phyloP scores from a whole-genome alignment of 768 basidiomycete genomes.

The Lactarius quietus region DNA sequence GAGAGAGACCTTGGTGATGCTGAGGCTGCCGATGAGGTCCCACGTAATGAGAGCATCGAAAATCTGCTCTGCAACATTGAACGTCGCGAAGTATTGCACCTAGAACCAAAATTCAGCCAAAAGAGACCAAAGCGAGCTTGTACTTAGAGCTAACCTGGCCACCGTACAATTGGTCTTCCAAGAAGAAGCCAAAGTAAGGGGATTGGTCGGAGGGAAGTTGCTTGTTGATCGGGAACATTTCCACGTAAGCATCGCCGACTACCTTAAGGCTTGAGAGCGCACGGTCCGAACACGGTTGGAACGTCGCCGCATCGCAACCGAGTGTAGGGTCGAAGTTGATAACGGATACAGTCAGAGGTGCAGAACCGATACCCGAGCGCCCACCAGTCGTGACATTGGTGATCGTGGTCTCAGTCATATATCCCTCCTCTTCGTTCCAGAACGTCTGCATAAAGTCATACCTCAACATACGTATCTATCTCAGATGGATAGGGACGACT shows the following conservation, averaged over 20 bases:
- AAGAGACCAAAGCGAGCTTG: background rate
- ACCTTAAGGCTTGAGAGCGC: constrained; percentile 3
- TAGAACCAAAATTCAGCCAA: background rate
- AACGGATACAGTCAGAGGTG: background rate
- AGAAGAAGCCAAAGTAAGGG: background rate
- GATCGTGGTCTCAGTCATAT: background rate
- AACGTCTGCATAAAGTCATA: background rate
- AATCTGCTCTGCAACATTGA: background rate
- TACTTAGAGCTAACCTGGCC: background rate
- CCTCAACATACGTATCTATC: background rate
- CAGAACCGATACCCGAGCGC: background rate
- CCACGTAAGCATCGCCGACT: background rate
- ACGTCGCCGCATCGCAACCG: no score
- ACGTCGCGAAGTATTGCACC: background rate
- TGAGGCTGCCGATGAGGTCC: background rate
- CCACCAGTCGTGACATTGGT: background rate
- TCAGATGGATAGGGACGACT: background rate
- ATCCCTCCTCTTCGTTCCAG: background rate
- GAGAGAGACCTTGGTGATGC: background rate
- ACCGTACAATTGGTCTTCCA: background rate
- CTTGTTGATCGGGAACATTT: background rate
- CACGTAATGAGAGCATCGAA: background rate
- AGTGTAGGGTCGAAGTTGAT: background rate
- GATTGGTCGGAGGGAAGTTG: background rate
- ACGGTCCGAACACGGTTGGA: background rate